Conservation (phyloP, 78 protist genomes). For the Polysphondylium violaceum region DNA sequence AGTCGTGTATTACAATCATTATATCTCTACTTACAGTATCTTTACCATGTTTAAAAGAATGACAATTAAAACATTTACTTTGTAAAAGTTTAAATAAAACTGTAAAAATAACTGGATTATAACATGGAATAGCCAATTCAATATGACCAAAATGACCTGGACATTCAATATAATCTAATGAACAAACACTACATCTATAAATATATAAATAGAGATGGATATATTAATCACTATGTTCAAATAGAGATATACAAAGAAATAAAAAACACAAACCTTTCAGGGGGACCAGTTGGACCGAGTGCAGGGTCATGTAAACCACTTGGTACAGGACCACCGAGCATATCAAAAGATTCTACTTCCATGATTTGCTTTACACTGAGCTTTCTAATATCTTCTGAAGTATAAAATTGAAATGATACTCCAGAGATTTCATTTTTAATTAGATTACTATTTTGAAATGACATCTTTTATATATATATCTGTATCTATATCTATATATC, state of each 20-base stretch:
- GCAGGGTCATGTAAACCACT: slow-evolving; percentile 95
- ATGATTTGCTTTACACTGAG: slow-evolving; percentile 59
- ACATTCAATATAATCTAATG: slow-evolving; percentile 82
- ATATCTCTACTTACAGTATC: slow-evolving; percentile 32
- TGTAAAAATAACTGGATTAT: slow-evolving; percentile 89
- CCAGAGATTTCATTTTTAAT: slow-evolving; percentile 56
- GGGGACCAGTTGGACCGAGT: slow-evolving; percentile 91
- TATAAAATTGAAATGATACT: slow-evolving; percentile 75
- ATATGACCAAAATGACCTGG: slow-evolving; percentile 99
- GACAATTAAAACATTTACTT: slow-evolving; percentile 91
- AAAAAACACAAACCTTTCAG: slow-evolving; percentile 38
- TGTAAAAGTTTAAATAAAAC: slow-evolving; percentile 82
- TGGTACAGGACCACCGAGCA: slow-evolving; percentile 60
- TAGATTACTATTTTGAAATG: slow-evolving; percentile 6
- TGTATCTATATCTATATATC: not conserved
- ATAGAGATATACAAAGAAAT: too few relatives aligned
- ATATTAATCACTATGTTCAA: not conserved
- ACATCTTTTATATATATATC: slow-evolving; percentile 4
- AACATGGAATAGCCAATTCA: slow-evolving; percentile 91
- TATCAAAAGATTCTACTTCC: slow-evolving; percentile 84
- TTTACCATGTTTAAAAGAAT: slow-evolving; percentile 82
- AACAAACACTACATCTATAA: slow-evolving; percentile 91
- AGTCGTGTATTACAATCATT: not conserved
- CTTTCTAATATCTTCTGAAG: slow-evolving; percentile 81
- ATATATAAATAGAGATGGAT: not conserved